phyloP scores from a whole-genome alignment of 257 asterid genomes.

The Scutellaria barbata region DNA sequence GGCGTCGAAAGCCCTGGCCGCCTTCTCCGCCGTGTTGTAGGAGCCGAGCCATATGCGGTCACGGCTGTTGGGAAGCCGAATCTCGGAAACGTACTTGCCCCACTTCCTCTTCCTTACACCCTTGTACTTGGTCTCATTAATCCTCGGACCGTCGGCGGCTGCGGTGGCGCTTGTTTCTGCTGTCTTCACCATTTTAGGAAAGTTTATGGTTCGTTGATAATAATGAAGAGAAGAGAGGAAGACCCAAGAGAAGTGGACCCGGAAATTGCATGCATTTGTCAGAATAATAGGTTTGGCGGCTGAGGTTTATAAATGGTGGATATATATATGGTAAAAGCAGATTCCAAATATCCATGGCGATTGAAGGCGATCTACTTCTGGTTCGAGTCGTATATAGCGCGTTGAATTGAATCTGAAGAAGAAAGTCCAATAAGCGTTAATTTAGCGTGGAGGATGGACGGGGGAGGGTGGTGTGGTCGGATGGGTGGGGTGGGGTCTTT shows the following conservation, averaged over 20 bases:
- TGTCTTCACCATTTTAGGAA: conserved; percentile 21
- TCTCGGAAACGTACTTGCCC: conserved; percentile 76
- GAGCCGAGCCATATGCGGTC: conserved; percentile 77
- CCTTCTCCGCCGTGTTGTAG: conserved; percentile 61
- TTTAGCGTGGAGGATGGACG: conserved; percentile 40
- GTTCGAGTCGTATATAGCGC: conserved; percentile 39
- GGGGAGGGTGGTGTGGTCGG: background rate
- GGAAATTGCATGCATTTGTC: conserved; percentile 29
- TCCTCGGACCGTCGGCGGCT: background rate
- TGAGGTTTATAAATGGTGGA: background rate
- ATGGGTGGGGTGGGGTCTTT: background rate
- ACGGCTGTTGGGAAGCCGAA: conserved; percentile 69
- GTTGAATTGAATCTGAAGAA: conserved; percentile 58
- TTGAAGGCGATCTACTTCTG: background rate
- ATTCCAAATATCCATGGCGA: conserved; percentile 36
- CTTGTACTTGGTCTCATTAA: conserved; percentile 50
- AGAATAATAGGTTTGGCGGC: conserved; percentile 38
- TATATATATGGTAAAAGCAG: conserved; percentile 30
- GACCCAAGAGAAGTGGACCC: background rate
- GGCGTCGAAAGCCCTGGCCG: conserved; percentile 71
- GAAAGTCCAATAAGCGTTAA: conserved; percentile 51
- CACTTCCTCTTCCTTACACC: conserved; percentile 67
- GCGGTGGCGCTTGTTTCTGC: background rate
- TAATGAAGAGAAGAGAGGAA: background rate
- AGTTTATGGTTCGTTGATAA: too few species aligned